A percentile compares a stretch with the other conserved stretches of the same genome.
Conservation (phyloP, 2,329 filamentous ascomycete species). For the Myotisia sp. region DNA sequence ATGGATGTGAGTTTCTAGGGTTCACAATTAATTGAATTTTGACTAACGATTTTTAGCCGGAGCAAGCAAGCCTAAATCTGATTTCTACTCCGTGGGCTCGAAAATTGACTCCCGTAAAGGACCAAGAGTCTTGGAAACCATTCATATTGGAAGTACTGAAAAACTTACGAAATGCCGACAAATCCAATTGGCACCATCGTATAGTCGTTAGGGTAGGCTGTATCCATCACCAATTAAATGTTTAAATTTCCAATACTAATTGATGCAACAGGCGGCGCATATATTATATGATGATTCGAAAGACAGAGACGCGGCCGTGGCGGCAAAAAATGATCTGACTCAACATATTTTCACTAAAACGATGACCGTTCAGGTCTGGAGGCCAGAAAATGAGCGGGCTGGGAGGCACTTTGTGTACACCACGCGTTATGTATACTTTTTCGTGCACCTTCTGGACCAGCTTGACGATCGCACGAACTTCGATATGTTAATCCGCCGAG, state of each 20-base stretch:
- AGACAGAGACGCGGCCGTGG: conserved; percentile 39
- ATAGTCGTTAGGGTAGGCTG: conserved; percentile 59
- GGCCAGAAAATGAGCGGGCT: conserved; percentile 70
- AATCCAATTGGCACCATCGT: conserved; percentile 89
- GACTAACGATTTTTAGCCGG: conserved; percentile 28
- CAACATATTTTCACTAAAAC: conserved; percentile 84
- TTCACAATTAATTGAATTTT: conserved; percentile 6
- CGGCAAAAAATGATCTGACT: conserved; percentile 64
- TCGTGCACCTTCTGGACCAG: conserved; percentile 58
- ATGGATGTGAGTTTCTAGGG: conserved; percentile 29
- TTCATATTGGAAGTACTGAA: conserved; percentile 50
- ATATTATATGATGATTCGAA: conserved; percentile 45
- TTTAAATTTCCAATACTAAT: neutral
- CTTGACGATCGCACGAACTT: conserved; percentile 61
- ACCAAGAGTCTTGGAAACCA: conserved; percentile 40
- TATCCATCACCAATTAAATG: conserved; percentile 22
- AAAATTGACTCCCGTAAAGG: conserved; percentile 35
- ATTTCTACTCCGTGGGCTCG: conserved; percentile 41
- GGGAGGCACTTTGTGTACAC: conserved; percentile 89
- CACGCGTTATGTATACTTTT: conserved; percentile 69
- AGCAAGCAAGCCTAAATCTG: conserved; percentile 37
- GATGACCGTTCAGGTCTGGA: conserved; percentile 90
- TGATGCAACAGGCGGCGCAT: conserved; percentile 37
- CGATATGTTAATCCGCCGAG: conserved; percentile 62
- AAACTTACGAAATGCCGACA: conserved; percentile 55